These are phyloP conservation scores for Ascosphaera pollenicola DNA, from an alignment of 2,329 filamentous ascomycete genomes.

Conservation along the genomic window DNA sequence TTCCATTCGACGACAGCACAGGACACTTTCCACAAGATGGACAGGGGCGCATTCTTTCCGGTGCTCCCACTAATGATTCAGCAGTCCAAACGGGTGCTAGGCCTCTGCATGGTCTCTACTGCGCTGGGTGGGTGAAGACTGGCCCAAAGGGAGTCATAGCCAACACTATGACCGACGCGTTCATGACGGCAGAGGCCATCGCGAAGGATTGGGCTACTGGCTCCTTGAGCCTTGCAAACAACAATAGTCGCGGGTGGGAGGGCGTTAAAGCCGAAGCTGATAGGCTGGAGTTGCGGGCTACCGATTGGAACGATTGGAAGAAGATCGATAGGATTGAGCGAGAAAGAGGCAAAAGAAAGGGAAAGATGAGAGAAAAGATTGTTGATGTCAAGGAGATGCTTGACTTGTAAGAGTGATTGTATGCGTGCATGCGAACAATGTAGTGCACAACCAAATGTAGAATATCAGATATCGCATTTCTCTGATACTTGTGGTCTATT, in stretches of 20 bases:
- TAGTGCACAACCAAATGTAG: no score
- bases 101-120: conserved; percentile 56
- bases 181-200: conserved; percentile 68
- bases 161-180: conserved; percentile 87
- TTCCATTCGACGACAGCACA: conserved; percentile 52
- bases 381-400: conserved; percentile 35
- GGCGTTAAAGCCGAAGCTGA: conserved; percentile 42
- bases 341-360: conserved; percentile 37
- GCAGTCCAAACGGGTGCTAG: conserved; percentile 8
- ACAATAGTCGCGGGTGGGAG: conserved; percentile 45
- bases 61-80: conserved; percentile 3
- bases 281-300: conserved; percentile 33
- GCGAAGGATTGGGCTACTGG: conserved; percentile 45
- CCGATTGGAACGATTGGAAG: conserved; percentile 73
- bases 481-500: no score
- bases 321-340: conserved; percentile 63
- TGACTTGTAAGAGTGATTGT: conserved; percentile 11
- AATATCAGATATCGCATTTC: no score
- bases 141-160: conserved; percentile 93
- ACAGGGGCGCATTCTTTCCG: conserved; percentile 42
- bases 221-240: conserved; percentile 2
- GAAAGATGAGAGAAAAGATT: conserved; percentile 59
- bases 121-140: conserved; percentile 87
- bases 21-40: conserved; percentile 72
- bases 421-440: no score